Base-by-base conservation (phyloP, 2,329 filamentous ascomycete species). In the Leptodontidium sp. region DNA sequence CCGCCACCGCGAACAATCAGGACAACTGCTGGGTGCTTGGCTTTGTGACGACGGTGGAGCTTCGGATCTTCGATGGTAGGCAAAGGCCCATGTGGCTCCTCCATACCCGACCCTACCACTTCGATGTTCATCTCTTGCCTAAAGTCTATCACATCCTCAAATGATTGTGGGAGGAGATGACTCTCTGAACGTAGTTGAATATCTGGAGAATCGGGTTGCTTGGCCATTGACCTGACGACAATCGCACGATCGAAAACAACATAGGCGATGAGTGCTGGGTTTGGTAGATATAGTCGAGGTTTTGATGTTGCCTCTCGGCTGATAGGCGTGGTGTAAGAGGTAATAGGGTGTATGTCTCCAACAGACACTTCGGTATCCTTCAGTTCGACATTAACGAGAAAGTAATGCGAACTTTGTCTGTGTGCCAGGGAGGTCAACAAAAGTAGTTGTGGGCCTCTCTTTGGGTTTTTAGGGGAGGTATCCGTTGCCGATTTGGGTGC, bases 131-230 rank as follows among this genome's bases (percentile, higher is more conserved):
- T 83, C 65, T 90, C 88, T 70, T 86, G 84, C 32, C 91, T 88
- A 68, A 99, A 90, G 75, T 94, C 92, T 45, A 99, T 85, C 1
- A 92, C 89, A 78, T 99, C 96, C 78, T 98, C 94, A 74, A 94
- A 98, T 0, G 89, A 86, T 21, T 90, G 81, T 0, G 88, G 87
- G 26, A 90, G 78, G 14, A 87, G 82, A 74, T 90, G 86, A 47
- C 85, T 90, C 65, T 92, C 90, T 66, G 87, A 82, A 71, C 92
- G 86, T 3, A 97, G 84, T 77, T 97, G 94, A 1, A 88, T 88
- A 62, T 94, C 91, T 8, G 93, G 92, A 1, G 90, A 90, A 53
- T 93, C 89, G 15, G 89, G 87, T 1, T 87, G 84, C 61, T 86
- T 85, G 2, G 87, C 85, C 59, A 97, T 86, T 0, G 94, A 97